A percentile compares a stretch with the other conserved stretches of the same genome.
Evolutionary conservation across 2,329 filamentous ascomycete species (phyloP).

Genomic region (Aspergillus unguis): DNA sequence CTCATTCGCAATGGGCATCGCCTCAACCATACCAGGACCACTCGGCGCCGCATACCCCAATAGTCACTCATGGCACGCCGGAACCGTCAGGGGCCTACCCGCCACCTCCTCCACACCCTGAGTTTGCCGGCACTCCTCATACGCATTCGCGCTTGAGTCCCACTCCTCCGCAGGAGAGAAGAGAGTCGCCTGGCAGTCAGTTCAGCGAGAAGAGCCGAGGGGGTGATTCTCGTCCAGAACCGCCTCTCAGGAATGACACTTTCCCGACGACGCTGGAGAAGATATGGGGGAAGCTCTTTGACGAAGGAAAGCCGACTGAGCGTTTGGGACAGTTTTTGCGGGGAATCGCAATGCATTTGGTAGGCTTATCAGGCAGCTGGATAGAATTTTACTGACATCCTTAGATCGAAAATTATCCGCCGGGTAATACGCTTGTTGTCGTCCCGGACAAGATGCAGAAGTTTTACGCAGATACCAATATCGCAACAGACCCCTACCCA

Average conservation of each 20-base stretch:
- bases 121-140: constrained; percentile 22
- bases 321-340: constrained; percentile 68
- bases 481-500: constrained; percentile 64
- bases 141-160: constrained; percentile 22
- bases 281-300: constrained; percentile 75
- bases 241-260: constrained; percentile 38
- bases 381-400: constrained; percentile 13
- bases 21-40: constrained; percentile 17
- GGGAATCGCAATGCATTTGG: constrained; percentile 71
- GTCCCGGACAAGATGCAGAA: constrained; percentile 70
- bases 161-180: constrained; percentile 24
- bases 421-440: constrained; percentile 66
- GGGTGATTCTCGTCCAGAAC: constrained; percentile 34
- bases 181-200: constrained; percentile 36
- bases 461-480: constrained; percentile 66
- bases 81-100: constrained; percentile 20
- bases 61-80: constrained; percentile 19
- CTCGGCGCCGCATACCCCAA: constrained; percentile 17
- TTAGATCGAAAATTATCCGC: constrained; percentile 68
- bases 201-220: constrained; percentile 32
- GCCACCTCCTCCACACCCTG: constrained; percentile 20
- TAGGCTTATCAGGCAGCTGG: constrained; percentile 38
- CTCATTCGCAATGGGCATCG: constrained; percentile 23
- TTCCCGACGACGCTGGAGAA: constrained; percentile 60
- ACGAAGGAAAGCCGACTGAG: constrained; percentile 62